Conservation (phyloP, 1,139 yeast genomes). For the Kodamaea fungicola region DNA sequence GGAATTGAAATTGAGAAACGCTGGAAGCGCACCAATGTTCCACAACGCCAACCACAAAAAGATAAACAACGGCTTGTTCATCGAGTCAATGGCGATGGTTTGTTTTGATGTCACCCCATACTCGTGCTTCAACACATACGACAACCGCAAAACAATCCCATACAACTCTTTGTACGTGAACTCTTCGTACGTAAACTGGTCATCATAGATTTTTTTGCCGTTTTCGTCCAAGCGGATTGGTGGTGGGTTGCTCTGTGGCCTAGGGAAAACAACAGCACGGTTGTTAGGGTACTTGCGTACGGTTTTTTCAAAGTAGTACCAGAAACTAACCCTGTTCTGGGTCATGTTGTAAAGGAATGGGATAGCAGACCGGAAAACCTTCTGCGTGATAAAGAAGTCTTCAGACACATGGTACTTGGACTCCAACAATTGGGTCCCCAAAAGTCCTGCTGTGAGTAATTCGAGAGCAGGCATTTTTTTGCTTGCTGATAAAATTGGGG, state of each 20-base stretch:
- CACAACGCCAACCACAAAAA: slow-evolving; percentile 83
- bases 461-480: slow-evolving; percentile 34
- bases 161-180: slow-evolving; percentile 70
- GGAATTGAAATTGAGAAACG: slow-evolving; percentile 80
- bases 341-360: slow-evolving; percentile 42
- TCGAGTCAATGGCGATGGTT: slow-evolving; percentile 72
- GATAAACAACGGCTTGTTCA: slow-evolving; percentile 79
- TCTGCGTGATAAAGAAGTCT: slow-evolving; percentile 48
- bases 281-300: slow-evolving; percentile 50
- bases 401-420: slow-evolving; percentile 52
- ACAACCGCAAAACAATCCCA: slow-evolving; percentile 59
- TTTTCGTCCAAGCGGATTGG: slow-evolving; percentile 24
- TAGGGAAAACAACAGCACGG: slow-evolving; percentile 60
- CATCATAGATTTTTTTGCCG: slow-evolving; percentile 44
- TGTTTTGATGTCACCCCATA: slow-evolving; percentile 66
- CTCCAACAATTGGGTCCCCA: slow-evolving; percentile 47
- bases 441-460: slow-evolving; percentile 41
- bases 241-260: slow-evolving; percentile 43
- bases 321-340: slow-evolving; percentile 54
- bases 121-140: slow-evolving; percentile 59
- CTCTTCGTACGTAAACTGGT: slow-evolving; percentile 55
- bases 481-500: background rate
- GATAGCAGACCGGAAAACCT: slow-evolving; percentile 36
- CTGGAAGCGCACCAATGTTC: slow-evolving; percentile 90
- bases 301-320: slow-evolving; percentile 61